A percentile compares a stretch with the other conserved stretches of the same genome.
Evolutionary conservation across 306 rosid species (phyloP).

Genomic region (Dalbergia oliveri): DNA sequence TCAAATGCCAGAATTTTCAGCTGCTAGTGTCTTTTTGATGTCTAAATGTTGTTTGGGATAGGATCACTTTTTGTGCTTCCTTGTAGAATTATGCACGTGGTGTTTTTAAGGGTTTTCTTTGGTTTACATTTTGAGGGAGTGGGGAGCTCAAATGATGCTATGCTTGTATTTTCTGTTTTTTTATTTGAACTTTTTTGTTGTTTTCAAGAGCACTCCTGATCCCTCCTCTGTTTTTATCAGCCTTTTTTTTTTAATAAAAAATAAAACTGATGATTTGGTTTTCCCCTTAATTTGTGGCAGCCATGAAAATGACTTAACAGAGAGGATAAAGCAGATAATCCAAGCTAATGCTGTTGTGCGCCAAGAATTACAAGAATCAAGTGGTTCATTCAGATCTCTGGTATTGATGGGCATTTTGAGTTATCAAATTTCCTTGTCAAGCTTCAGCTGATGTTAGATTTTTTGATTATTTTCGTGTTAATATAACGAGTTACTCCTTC

Average conservation of each 20-base stretch:
- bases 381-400: conserved; percentile 57
- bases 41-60: background rate
- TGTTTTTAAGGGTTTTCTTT: background rate
- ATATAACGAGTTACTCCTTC: conserved; percentile 20
- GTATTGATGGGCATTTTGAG: conserved; percentile 56
- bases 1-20: conserved; percentile 2
- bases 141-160: background rate
- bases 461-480: conserved; percentile 21
- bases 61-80: conserved; percentile 22
- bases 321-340: conserved; percentile 75
- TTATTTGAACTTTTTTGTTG: conserved; percentile 1
- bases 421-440: conserved; percentile 33
- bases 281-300: conserved; percentile 57
- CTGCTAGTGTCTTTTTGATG: background rate
- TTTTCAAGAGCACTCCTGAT: conserved; percentile 16
- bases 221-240: conserved; percentile 16
- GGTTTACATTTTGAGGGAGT: background rate
- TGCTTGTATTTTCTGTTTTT: background rate
- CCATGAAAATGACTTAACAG: conserved; percentile 95
- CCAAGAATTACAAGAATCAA: conserved; percentile 62
- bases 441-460: conserved; percentile 34
- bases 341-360: conserved; percentile 66
- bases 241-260: conserved; percentile 27
- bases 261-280: conserved; percentile 35
- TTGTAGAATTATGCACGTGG: background rate